Base-by-base conservation (phyloP, 116 monocot genomes). In the Cymodocea nodosa region DNA sequence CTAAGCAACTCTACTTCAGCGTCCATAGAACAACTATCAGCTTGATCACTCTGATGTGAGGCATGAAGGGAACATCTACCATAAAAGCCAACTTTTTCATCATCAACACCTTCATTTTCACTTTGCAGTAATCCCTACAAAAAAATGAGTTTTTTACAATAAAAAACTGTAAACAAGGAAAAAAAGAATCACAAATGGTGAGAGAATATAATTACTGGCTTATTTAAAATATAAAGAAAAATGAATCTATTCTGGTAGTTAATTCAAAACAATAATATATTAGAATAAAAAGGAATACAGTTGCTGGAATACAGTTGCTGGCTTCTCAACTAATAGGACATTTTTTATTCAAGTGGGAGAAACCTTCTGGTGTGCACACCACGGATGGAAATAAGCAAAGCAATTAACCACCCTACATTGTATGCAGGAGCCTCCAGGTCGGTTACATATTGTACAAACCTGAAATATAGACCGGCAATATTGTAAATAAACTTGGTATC, bases 331-430 rank as follows among this genome's bases (percentile, higher is more conserved):
- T 59, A 59, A 34, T 24, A 4, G 0, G 39, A 15, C 39, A 36
- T 35, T 18, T 37, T 36, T 36, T 15, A 35, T 48, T 6, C 49
- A 37, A 34, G 35, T 15, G 3, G 49, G 20, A 70, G 4, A 37
- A 64, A 94, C 94, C 87, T 83, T 87, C 82, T 84, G 78, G 50
- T 87, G 94, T 15, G 89, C 94, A 84, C 94, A 94, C 94, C 94
- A 94, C 44, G 94, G 87, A 75, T 94, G 94, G 69, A 94, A 94
- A 63, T 81, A 44, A 44, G 77, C 52, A 44, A 75, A 60, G 34
- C 94, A 94, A 73, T 73, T 73, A 49, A 65, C n/a, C 74, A 89
- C 77, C 58, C 94, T 86, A 60, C 94, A 94, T 56, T 61, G 50
- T 71, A 94, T 86, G 59, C 86, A 87, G 35, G 84, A 82, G 53